phyloP scores from a whole-genome alignment of 2,329 filamentous ascomycete species.

The Gremmenia infestans region DNA sequence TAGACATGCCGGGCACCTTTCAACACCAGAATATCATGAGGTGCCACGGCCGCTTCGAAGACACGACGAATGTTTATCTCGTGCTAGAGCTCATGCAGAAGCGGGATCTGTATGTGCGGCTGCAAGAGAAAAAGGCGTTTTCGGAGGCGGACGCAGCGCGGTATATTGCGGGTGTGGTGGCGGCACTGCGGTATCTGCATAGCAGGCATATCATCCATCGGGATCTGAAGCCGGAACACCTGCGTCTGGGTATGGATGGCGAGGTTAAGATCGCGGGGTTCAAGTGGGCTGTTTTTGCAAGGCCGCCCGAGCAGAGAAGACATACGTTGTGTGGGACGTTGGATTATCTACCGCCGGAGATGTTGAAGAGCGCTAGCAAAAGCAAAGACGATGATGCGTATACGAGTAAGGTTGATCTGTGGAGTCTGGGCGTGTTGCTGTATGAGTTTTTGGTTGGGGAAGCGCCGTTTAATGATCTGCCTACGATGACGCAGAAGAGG shows the following conservation, averaged over 20 bases:
- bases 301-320: constrained; percentile 70
- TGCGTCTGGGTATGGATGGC: constrained; percentile 86
- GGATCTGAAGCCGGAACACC: constrained; percentile 95
- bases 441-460: constrained; percentile 93
- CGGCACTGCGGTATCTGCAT: constrained; percentile 79
- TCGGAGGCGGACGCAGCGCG: constrained; percentile 65
- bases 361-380: constrained; percentile 48
- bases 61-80: constrained; percentile 63
- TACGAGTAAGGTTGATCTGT: constrained; percentile 88
- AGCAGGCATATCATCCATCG: constrained; percentile 93
- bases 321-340: constrained; percentile 93
- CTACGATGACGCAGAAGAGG: constrained; percentile 82
- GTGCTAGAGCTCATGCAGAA: constrained; percentile 66
- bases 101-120: constrained; percentile 65
- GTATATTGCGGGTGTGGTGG: constrained; percentile 68
- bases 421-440: constrained; percentile 88
- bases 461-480: constrained; percentile 89
- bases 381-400: constrained; percentile 63
- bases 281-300: constrained; percentile 84
- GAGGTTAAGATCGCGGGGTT: constrained; percentile 73
- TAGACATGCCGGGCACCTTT: constrained; percentile 66
- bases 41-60: constrained; percentile 65
- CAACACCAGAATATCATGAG: constrained; percentile 64
- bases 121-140: constrained; percentile 52
- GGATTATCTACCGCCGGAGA: constrained; percentile 95